Evolutionary conservation across 495 filamentous ascomycete genomes (phyloP).

Genomic region (Patellaria atrata): DNA sequence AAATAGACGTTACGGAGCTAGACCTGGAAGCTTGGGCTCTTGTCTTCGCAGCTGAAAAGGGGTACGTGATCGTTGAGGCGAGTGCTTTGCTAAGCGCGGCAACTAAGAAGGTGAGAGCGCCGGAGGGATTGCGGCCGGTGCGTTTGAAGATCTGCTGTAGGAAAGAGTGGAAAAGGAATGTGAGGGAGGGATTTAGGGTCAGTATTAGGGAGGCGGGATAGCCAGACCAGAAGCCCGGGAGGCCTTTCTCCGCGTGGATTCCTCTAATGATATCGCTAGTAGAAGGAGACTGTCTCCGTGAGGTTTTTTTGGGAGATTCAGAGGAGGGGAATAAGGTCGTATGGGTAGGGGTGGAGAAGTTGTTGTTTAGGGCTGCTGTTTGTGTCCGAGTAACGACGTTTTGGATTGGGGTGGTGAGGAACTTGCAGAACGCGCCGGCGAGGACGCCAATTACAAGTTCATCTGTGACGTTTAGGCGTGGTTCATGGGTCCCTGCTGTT

Average conservation of each 20-base stretch:
- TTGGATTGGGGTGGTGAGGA: conserved; percentile 67
- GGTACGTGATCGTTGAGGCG: conserved; percentile 71
- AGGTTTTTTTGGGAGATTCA: too few relatives aligned
- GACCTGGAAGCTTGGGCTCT: conserved; percentile 40
- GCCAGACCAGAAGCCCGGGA: conserved; percentile 77
- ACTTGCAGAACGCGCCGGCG: conserved; percentile 62
- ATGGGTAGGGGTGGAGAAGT: conserved; percentile 6
- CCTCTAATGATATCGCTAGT: conserved; percentile 43
- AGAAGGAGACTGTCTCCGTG: too few relatives aligned
- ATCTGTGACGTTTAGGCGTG: conserved; percentile 50
- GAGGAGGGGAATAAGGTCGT: too few relatives aligned
- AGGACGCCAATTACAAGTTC: conserved; percentile 64
- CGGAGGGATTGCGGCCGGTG: conserved; percentile 37
- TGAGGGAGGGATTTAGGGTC: conserved; percentile 75
- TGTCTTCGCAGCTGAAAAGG: conserved; percentile 70
- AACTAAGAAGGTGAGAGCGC: conserved; percentile 48
- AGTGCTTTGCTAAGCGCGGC: conserved; percentile 71
- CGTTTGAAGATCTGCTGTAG: conserved; percentile 42
- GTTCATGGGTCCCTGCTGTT: conserved; percentile 22
- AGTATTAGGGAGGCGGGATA: conserved; percentile 70
- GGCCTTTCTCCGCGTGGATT: conserved; percentile 56
- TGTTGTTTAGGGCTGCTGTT: conserved; percentile 39
- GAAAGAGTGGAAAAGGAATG: conserved; percentile 70
- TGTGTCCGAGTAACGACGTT: conserved; percentile 79
- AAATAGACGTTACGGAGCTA: too few relatives aligned